These are phyloP conservation scores for Senna siamea DNA, from an alignment of 306 rosid species.

Conservation along the genomic window DNA sequence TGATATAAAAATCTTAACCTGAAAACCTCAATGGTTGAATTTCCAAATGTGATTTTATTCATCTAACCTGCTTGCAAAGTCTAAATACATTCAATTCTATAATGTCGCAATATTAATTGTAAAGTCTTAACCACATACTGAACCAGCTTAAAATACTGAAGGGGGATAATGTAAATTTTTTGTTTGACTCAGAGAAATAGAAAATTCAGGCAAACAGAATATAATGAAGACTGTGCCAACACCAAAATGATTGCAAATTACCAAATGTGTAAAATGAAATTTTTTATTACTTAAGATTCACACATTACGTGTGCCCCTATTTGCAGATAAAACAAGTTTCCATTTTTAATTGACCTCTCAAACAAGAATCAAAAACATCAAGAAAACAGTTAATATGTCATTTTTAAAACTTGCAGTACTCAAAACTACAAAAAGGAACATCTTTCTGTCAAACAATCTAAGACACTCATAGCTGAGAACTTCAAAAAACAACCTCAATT, in stretches of 20 bases:
- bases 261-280: conserved; percentile 24
- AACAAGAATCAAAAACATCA: conserved; percentile 10
- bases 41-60: conserved; percentile 17
- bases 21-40: background rate
- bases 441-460: conserved; percentile 9
- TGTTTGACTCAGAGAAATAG: conserved; percentile 22
- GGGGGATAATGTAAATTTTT: conserved; percentile 4
- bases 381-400: conserved; percentile 16
- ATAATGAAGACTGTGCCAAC: conserved; percentile 14
- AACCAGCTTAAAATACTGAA: conserved; percentile 3
- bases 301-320: conserved; percentile 15
- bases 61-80: conserved; percentile 20
- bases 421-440: conserved; percentile 21
- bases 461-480: conserved; percentile 20
- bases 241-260: conserved; percentile 32
- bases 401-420: background rate
- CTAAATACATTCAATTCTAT: conserved; percentile 23
- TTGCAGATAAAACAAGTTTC: conserved; percentile 10
- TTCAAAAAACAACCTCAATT: conserved; percentile 30
- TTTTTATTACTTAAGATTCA: conserved; percentile 20
- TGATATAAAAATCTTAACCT: conserved; percentile 13
- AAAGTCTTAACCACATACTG: conserved; percentile 9
- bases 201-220: conserved; percentile 17
- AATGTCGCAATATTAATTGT: conserved; percentile 24
- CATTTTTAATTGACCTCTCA: conserved; percentile 10